Conservation (phyloP, 179 eudicot genomes). For the Camellia oleifera region DNA sequence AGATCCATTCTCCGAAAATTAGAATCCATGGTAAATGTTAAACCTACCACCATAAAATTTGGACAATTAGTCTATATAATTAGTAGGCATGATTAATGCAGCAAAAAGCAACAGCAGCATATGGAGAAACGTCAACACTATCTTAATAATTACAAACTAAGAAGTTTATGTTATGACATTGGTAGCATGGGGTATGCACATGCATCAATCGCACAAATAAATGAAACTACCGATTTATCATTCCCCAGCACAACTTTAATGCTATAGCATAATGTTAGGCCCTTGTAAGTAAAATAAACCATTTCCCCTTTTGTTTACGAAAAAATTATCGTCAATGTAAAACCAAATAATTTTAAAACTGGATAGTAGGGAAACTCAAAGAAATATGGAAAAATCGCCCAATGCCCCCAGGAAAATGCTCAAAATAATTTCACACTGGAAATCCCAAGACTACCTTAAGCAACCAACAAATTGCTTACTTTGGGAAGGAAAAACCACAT, state of each 20-base stretch:
- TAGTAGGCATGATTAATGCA: background rate
- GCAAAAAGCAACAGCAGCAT: background rate
- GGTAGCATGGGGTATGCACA: background rate
- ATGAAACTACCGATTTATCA: background rate
- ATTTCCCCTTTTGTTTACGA: background rate
- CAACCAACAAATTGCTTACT: background rate
- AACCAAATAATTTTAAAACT: background rate
- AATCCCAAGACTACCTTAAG: background rate
- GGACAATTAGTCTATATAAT: background rate
- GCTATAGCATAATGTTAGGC: background rate
- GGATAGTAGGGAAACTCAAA: too few species aligned
- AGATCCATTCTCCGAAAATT: slow-evolving; percentile 2
- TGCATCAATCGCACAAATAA: background rate
- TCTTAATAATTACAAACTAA: background rate
- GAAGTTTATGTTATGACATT: background rate
- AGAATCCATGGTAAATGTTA: background rate
- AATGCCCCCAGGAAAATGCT: background rate
- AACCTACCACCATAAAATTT: slow-evolving; percentile 15
- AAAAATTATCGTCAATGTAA: background rate
- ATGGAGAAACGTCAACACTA: background rate
- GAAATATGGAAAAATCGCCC: background rate
- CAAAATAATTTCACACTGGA: background rate
- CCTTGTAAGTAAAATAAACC: background rate
- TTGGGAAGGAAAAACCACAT: background rate
- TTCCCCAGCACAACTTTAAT: background rate